Evolutionary conservation across 2,329 filamentous ascomycete genomes (phyloP), one percentile per base, ranked within the genome.

Genomic region (Ophiocordyceps camponoti-saundersi): DNA sequence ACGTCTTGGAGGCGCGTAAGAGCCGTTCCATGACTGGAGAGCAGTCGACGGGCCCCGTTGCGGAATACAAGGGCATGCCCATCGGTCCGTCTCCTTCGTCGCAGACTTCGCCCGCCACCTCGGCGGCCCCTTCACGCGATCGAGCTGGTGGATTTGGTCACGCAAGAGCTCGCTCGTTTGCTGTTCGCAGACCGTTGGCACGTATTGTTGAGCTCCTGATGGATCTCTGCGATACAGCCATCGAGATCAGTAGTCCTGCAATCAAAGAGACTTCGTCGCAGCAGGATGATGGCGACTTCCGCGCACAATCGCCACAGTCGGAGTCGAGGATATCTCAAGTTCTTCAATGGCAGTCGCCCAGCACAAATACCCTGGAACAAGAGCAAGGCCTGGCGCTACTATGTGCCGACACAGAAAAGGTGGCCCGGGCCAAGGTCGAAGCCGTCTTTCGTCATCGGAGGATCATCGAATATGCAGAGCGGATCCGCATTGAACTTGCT

Each of bases 281-380:
- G 53, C 57, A 62, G 36, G 62, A 72, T 44, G 72, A 76, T 8
- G 82, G 84, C 44, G 88, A 95, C 51, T 80, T 96, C 51, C 80
- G 90, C 44, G 95, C 90, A 0, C 85, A 95, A 59, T 98, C 92
- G 5, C 92, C 92, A 0, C 86, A 95, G 58, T 98, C 93, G 0
- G 92, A 98, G 60, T 92, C 86, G 42, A 81, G 90, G 30, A 93
- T 96, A 55, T 85, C 85, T 1, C 92, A 98, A 62, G 89, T 98
- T 6, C 63, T 93, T 53, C 88, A 95, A 60, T 98, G 93, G 92
- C 88, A 95, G 58, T 95, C 90, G 6, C 92, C 92, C 1, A 89
- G 86, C 56, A 84, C 82, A 45, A 90, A 90, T 57, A 92, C 88
- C 0, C 66, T 95, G 16, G 92, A 98, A 51, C 88, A 95, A 60